Percentiles rank a stretch among this genome's conserved stretches.
Conservation (phyloP, 1,284 basidiomycete species). For the Rhodotorula sp. region DNA sequence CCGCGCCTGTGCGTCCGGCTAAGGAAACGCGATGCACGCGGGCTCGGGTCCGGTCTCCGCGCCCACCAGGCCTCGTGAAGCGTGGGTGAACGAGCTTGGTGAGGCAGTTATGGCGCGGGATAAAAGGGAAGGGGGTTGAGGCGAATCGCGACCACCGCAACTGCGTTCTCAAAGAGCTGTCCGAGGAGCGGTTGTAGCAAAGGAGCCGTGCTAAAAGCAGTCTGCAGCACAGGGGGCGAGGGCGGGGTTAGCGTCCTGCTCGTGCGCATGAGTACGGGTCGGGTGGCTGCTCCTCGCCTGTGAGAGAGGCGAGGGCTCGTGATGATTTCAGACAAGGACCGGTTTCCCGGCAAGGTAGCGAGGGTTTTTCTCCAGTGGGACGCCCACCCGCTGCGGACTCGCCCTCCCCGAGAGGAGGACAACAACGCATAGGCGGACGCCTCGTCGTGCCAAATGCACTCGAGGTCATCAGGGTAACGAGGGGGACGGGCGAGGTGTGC, state of each 20-base stretch:
- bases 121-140: not conserved
- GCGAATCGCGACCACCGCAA: not conserved
- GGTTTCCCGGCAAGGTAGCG: conserved; percentile 34
- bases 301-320: not conserved
- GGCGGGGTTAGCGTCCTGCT: not conserved
- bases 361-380: conserved; percentile 31
- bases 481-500: not conserved
- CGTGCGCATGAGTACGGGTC: not conserved
- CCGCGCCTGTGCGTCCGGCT: conserved; percentile 2
- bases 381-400: conserved; percentile 21
- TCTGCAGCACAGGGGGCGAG: not conserved
- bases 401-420: not conserved
- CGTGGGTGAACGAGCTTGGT: not conserved
- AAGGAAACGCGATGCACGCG: conserved; percentile 1
- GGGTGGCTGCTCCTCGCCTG: not conserved
- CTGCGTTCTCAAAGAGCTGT: not conserved
- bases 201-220: not conserved
- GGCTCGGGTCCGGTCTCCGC: not conserved
- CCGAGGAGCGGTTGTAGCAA: not conserved
- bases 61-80: conserved; percentile 15
- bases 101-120: conserved; percentile 8
- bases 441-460: conserved; percentile 34
- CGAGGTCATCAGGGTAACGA: conserved; percentile 29
- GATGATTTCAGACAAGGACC: conserved; percentile 25
- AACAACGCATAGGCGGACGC: conserved; percentile 7